These are phyloP conservation scores for Candida tetrigidarum DNA, from an alignment of 1,139 yeast species.

Conservation along the genomic window DNA sequence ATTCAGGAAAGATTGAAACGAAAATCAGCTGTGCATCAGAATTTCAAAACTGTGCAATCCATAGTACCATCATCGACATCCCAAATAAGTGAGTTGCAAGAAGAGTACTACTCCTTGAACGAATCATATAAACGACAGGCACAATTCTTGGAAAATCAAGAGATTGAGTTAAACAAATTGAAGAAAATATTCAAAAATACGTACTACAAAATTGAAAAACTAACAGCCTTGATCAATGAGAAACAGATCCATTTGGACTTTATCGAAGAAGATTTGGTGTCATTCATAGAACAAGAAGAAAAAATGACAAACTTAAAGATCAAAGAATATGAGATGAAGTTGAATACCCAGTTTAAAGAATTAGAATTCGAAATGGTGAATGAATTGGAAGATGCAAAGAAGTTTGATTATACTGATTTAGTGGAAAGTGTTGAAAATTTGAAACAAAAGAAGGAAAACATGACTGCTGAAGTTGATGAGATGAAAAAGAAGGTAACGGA, in stretches of 20 bases:
- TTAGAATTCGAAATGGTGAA: constrained; percentile 34
- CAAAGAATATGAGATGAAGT: constrained; percentile 26
- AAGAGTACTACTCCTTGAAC: constrained; percentile 20
- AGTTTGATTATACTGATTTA: constrained; percentile 30
- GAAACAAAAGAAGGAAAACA: constrained; percentile 15
- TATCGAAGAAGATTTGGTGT: constrained; percentile 31
- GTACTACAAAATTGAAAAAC: constrained; percentile 23
- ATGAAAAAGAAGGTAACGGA: constrained; percentile 16
- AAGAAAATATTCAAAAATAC: constrained; percentile 27
- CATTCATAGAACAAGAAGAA: constrained; percentile 33
- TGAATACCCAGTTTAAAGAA: constrained; percentile 34
- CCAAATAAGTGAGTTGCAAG: constrained; percentile 19
- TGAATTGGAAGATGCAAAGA: constrained; percentile 31
- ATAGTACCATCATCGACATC: constrained; percentile 8
- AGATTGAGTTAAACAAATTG: constrained; percentile 26
- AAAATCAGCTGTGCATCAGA: constrained; percentile 13
- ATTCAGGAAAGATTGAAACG: constrained; percentile 15
- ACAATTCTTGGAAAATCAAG: constrained; percentile 21
- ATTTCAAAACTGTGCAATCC: constrained; percentile 8
- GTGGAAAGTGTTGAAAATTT: constrained; percentile 22
- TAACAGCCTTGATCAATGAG: constrained; percentile 22
- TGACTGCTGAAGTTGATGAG: constrained; percentile 19
- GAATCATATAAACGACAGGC: constrained; percentile 16
- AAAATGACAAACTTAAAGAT: constrained; percentile 28
- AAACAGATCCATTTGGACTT: constrained; percentile 27